Conservation (phyloP, 352 stramenopile species). For the Ochromonadaceae sp. region DNA sequence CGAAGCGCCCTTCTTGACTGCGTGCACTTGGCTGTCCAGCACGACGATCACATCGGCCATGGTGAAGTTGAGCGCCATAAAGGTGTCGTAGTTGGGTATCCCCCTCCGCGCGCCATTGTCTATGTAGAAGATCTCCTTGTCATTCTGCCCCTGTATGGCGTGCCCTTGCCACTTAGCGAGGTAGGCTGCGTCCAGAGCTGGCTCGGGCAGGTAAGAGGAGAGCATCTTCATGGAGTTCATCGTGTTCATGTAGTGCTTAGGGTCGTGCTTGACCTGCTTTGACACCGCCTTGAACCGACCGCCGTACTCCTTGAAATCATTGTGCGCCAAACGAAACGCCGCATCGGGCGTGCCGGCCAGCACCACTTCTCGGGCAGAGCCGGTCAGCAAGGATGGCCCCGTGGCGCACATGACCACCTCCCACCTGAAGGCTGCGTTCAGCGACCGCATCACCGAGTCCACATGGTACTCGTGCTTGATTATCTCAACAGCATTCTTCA, state of each 20-base stretch:
- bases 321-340: neutral
- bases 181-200: neutral
- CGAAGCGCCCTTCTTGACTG: neutral
- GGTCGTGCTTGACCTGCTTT: conserved; percentile 5
- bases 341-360: neutral
- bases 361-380: neutral
- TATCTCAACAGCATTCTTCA: conserved; percentile 16
- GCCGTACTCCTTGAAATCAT: neutral
- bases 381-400: conserved; percentile 1
- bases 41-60: conserved; percentile 9
- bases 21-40: neutral
- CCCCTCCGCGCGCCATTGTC: neutral
- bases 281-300: conserved; percentile 6
- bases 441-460: neutral
- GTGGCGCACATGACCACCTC: conserved; percentile 9
- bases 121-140: conserved; percentile 12
- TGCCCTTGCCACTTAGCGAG: conserved; percentile 2
- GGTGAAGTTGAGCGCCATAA: conserved; percentile 3
- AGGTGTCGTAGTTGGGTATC: conserved; percentile 1
- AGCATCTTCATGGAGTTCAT: neutral
- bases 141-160: conserved; percentile 8
- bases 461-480: conserved; percentile 11
- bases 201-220: neutral
- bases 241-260: conserved; percentile 7
- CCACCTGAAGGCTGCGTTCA: neutral